These are phyloP conservation scores for Melanogaster broomeanus DNA, from an alignment of 768 basidiomycete species.

Conservation along the genomic window DNA sequence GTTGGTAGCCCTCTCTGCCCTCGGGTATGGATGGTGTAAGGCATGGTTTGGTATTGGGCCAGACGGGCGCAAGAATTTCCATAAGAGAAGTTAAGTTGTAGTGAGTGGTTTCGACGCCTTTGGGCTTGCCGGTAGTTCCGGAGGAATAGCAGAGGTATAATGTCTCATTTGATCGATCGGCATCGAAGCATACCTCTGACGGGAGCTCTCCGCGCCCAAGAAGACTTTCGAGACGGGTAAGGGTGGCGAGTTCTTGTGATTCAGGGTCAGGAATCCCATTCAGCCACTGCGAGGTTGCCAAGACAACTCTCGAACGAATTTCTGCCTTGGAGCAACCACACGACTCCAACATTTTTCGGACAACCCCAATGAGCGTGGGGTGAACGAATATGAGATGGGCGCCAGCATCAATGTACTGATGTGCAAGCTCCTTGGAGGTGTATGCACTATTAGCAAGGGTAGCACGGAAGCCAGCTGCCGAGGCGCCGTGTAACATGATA, in stretches of 20 bases:
- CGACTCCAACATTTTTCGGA: conserved; percentile 55
- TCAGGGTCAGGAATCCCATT: conserved; percentile 30
- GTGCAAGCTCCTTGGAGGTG: conserved; percentile 63
- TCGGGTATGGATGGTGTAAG: conserved; percentile 12
- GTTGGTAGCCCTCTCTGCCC: not conserved
- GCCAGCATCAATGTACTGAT: conserved; percentile 69
- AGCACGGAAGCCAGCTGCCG: conserved; percentile 67
- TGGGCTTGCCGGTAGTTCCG: conserved; percentile 80
- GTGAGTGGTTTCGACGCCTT: conserved; percentile 71
- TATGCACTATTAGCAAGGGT: conserved; percentile 78
- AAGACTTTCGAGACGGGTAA: conserved; percentile 50
- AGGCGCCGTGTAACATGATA: conserved; percentile 42
- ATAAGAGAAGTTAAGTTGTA: conserved; percentile 65
- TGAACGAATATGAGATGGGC: conserved; percentile 65
- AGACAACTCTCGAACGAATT: conserved; percentile 54
- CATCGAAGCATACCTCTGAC: conserved; percentile 58
- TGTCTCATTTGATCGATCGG: conserved; percentile 55
- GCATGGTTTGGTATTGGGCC: conserved; percentile 40
- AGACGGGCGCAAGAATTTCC: conserved; percentile 47
- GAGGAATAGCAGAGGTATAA: conserved; percentile 61
- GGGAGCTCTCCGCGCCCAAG: conserved; percentile 48
- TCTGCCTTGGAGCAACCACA: conserved; percentile 49
- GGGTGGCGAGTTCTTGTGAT: conserved; percentile 34
- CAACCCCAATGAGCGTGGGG: conserved; percentile 59
- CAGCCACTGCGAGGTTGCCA: conserved; percentile 55